Evolutionary conservation across 495 filamentous ascomycete species (phyloP), one percentile per base, ranked within the genome.

Genomic region (Aspergillus cavernicola): DNA sequence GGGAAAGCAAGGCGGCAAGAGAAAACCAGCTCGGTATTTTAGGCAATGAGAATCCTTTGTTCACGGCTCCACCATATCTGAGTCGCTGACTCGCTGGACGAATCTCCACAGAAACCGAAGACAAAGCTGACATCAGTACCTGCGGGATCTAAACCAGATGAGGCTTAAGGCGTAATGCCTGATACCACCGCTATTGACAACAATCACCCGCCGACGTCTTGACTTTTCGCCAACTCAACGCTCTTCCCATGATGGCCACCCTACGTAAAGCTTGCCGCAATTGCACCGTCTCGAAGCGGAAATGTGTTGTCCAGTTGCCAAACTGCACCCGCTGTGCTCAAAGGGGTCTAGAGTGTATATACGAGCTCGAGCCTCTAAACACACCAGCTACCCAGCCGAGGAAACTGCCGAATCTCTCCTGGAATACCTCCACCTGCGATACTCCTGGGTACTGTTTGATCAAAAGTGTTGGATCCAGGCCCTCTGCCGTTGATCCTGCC

Each of bases 191-290:
- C n/a, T n/a, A n/a, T n/a, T n/a, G n/a, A n/a, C n/a, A n/a, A n/a
- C n/a, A n/a, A n/a, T n/a, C n/a, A n/a, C n/a, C n/a, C n/a, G n/a
- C n/a, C n/a, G n/a, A n/a, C n/a, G n/a, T n/a, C n/a, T n/a, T n/a
- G n/a, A n/a, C n/a, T n/a, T n/a, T n/a, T n/a, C n/a, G n/a, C n/a
- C n/a, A n/a, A n/a, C n/a, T n/a, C n/a, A n/a, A n/a, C n/a, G n/a
- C n/a, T n/a, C n/a, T n/a, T n/a, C n/a, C n/a, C 24, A n/a, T n/a
- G n/a, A 49, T 49, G 46, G 20, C 46, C 6, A 26, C 22, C 20
- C 46, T 49, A 11, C 46, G 46, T 49, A 49, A 49, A 38, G 46
- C 46, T 12, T 49, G 46, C 20, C 46, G 33, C 3, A 49, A 38
- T 10, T 49, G 46, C 20, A 49, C 46, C 11, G 2, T 10, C 6